A percentile compares a stretch with the other conserved stretches of the same genome.
phyloP scores from a whole-genome alignment of 257 asterid genomes.

The Nicotiana obtusifolia region DNA sequence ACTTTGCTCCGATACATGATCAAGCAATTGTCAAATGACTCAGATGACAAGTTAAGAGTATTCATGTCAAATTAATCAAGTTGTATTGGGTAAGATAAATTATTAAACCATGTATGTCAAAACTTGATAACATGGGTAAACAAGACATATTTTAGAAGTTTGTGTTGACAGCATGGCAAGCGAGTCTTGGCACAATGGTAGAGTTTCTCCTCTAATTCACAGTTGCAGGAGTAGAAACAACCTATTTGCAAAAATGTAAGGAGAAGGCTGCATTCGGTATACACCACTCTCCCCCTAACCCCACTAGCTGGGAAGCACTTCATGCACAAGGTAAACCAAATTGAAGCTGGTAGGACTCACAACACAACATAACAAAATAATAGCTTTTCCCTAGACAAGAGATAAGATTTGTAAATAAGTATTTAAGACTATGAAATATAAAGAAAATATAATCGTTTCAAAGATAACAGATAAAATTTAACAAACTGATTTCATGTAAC shows the following conservation, averaged over 20 bases:
- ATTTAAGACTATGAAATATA: not conserved
- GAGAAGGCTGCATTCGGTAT: not conserved
- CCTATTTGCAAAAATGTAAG: not conserved
- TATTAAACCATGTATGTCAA: not conserved
- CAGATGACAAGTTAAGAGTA: not conserved
- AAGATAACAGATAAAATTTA: not conserved
- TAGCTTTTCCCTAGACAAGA: not conserved
- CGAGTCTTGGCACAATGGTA: not conserved
- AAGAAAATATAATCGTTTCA: not conserved
- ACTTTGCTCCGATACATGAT: not conserved
- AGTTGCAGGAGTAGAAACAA: not conserved
- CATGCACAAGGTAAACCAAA: not conserved
- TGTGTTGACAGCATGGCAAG: not conserved
- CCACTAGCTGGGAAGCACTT: not conserved
- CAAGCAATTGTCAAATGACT: not conserved
- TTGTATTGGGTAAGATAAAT: not conserved
- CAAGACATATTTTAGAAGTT: not conserved
- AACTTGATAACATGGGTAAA: not conserved
- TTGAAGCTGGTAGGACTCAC: not conserved
- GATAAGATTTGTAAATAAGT: not conserved
- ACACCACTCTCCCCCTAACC: not conserved
- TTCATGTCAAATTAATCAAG: not conserved
- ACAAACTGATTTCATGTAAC: not conserved
- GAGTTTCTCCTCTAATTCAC: not conserved
- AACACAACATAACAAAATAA: not conserved